These are phyloP conservation scores for Perkinsus marinus DNA, from an alignment of 169 alveolate genomes.

Conservation along the genomic window DNA sequence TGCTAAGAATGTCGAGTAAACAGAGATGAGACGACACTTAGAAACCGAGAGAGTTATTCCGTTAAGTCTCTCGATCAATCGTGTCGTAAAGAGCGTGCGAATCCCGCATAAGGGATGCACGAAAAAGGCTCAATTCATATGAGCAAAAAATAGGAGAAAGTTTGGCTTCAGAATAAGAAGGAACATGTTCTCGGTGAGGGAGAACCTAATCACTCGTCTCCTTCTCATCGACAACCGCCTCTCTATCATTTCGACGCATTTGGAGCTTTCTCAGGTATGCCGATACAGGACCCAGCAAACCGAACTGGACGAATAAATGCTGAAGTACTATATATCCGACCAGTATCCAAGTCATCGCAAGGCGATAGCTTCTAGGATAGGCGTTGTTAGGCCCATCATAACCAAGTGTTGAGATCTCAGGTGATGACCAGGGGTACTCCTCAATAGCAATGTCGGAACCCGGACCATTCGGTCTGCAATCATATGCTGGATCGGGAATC, in stretches of 20 bases:
- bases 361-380: not conserved
- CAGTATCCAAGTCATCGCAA: not conserved
- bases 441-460: not conserved
- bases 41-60: not conserved
- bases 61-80: not conserved
- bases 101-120: not conserved
- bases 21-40: not conserved
- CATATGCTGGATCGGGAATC: not conserved
- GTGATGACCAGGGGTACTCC: not conserved
- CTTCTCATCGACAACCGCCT: not conserved
- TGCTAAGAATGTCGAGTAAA: not conserved
- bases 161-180: not conserved
- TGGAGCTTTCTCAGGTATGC: not conserved
- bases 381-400: not conserved
- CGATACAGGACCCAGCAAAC: not conserved
- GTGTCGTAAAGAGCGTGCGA: not conserved
- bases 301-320: not conserved
- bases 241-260: not conserved
- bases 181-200: too few species aligned
- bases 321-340: not conserved
- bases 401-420: not conserved
- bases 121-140: not conserved
- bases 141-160: not conserved
- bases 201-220: not conserved
- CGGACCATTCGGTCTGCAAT: not conserved